Conservation (phyloP, 2,329 filamentous ascomycete genomes). For the Didymosphaeria variabile region DNA sequence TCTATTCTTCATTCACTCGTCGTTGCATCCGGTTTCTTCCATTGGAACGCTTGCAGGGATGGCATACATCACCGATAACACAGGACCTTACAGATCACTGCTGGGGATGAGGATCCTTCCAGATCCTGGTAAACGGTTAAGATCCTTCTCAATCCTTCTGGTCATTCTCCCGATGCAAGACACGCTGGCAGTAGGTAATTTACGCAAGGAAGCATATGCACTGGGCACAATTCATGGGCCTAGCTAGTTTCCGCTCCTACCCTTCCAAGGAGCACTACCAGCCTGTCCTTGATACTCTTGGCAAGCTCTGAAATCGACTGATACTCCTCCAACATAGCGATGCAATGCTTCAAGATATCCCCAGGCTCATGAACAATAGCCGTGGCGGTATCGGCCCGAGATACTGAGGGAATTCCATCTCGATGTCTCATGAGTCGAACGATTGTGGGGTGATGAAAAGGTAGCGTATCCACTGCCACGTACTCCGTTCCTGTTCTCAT, state of each 20-base stretch:
- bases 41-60: too few species aligned
- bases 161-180: too few species aligned
- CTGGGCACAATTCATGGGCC: too few species aligned
- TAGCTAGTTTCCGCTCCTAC: neutral
- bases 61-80: too few species aligned
- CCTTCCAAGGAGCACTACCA: constrained; percentile 13
- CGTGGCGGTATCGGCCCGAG: constrained; percentile 36
- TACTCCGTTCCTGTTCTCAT: constrained; percentile 4
- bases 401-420: constrained; percentile 49
- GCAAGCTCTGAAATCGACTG: constrained; percentile 24
- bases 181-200: too few species aligned
- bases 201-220: too few species aligned
- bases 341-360: constrained; percentile 45
- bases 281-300: neutral
- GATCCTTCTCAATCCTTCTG: too few species aligned
- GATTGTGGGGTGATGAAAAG: constrained; percentile 48
- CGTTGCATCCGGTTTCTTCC: too few species aligned
- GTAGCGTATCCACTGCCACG: constrained; percentile 47
- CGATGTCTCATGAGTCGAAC: constrained; percentile 46
- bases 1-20: too few species aligned
- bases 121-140: too few species aligned
- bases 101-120: too few species aligned
- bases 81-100: too few species aligned
- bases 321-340: constrained; percentile 43
- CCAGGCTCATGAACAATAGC: constrained; percentile 39